Evolutionary conservation across 306 rosid species (phyloP).

Genomic region (Vigna mungo): DNA sequence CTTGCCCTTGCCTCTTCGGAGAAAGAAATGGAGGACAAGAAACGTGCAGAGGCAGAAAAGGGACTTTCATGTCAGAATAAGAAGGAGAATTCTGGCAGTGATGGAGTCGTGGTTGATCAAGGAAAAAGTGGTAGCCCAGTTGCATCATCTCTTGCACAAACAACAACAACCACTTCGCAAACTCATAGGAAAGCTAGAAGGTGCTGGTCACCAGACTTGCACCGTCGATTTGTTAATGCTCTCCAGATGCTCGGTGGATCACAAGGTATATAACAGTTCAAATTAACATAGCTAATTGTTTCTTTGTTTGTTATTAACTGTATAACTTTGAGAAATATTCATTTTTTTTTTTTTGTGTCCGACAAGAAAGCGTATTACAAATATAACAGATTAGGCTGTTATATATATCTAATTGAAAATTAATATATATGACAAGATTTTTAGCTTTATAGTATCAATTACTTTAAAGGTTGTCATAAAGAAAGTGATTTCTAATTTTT

Average conservation of each 20-base stretch:
- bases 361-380: neutral
- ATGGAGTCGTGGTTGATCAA: constrained; percentile 50
- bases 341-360: neutral
- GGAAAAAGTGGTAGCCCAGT: constrained; percentile 59
- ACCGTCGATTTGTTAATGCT: constrained; percentile 92
- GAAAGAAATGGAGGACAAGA: constrained; percentile 58
- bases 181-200: constrained; percentile 94
- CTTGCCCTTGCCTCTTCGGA: constrained; percentile 68
- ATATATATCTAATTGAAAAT: neutral
- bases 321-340: neutral
- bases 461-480: neutral
- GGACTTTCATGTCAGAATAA: constrained; percentile 46
- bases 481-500: neutral
- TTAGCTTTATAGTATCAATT: neutral
- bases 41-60: constrained; percentile 47
- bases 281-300: neutral
- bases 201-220: constrained; percentile 99
- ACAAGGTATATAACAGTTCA: constrained; percentile 66
- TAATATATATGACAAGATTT: neutral
- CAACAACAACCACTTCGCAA: constrained; percentile 47
- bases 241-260: constrained; percentile 99
- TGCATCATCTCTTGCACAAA: constrained; percentile 54
- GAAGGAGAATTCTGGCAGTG: constrained; percentile 40
- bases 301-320: neutral
- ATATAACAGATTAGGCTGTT: neutral